Evolutionary conservation across 148 eudicot species (phyloP).

Genomic region (Chenopodium quinoa): DNA sequence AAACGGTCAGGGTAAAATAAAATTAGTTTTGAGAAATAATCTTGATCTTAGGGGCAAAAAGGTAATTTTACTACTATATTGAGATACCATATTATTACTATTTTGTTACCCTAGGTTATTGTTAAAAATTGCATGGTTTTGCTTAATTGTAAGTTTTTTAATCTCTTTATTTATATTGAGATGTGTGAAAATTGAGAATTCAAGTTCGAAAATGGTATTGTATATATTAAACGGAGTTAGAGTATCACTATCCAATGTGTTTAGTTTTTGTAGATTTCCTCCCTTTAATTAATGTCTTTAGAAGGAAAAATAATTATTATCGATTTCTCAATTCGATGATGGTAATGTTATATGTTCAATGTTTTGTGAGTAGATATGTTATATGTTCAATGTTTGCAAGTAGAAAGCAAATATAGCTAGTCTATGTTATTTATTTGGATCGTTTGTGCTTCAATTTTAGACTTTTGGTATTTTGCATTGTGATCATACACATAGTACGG

Average conservation of each 20-base stretch:
- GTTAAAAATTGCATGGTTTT: slow-evolving; percentile 19
- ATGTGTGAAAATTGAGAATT: slow-evolving; percentile 8
- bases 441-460: neutral
- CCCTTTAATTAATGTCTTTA: neutral
- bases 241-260: neutral
- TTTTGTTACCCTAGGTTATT: slow-evolving; percentile 2
- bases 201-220: slow-evolving; percentile 11
- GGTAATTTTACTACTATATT: neutral
- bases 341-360: neutral
- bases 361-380: neutral
- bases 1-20: slow-evolving; percentile 7
- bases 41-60: slow-evolving; percentile 9
- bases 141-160: slow-evolving; percentile 19
- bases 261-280: neutral
- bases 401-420: neutral
- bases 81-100: neutral
- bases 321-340: neutral
- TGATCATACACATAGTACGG: neutral
- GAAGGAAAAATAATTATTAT: neutral
- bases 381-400: neutral
- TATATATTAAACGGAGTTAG: neutral
- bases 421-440: neutral
- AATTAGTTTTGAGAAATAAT: neutral
- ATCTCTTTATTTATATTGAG: neutral
- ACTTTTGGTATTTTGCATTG: too few relatives aligned